A percentile compares a stretch with the other conserved stretches of the same genome.
These are phyloP conservation scores for Sporothrix phasma DNA, from an alignment of 2,329 filamentous ascomycete genomes.

Conservation along the genomic window DNA sequence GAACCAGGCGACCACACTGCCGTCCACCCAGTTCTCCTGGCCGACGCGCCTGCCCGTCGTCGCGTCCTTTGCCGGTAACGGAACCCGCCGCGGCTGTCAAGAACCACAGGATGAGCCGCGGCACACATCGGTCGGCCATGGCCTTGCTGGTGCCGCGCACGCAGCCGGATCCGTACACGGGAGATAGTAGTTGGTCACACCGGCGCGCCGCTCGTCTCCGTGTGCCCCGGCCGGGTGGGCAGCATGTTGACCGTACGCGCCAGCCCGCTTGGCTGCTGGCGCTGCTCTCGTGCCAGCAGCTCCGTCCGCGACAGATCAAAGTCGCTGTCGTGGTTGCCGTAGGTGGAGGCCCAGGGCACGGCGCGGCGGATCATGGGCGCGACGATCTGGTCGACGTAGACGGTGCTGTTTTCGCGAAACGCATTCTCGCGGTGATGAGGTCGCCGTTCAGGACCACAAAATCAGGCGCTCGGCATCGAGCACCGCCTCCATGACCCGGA, in stretches of 20 bases:
- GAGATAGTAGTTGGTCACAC: slow-evolving; percentile 27
- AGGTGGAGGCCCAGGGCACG: slow-evolving; percentile 46
- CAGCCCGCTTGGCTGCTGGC: slow-evolving; percentile 18
- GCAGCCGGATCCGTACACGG: slow-evolving; percentile 22
- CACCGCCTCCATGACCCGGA: slow-evolving; percentile 28
- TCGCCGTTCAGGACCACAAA: slow-evolving; percentile 55
- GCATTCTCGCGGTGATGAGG: slow-evolving; percentile 49
- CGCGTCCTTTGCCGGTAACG: slow-evolving; percentile 26
- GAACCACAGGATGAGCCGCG: slow-evolving; percentile 46
- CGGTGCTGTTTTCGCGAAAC: slow-evolving; percentile 34
- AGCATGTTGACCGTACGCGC: slow-evolving; percentile 22
- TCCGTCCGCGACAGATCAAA: slow-evolving; percentile 35
- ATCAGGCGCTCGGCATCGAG: slow-evolving; percentile 28
- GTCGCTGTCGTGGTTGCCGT: slow-evolving; percentile 50
- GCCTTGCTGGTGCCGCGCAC: background rate
- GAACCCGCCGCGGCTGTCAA: slow-evolving; percentile 44
- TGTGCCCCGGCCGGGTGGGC: background rate
- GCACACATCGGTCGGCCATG: slow-evolving; percentile 18
- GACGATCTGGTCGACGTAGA: slow-evolving; percentile 41
- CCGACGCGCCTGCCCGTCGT: slow-evolving; percentile 18
- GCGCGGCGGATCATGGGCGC: slow-evolving; percentile 35
- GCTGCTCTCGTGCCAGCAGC: slow-evolving; percentile 23
- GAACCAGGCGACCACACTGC: slow-evolving; percentile 37
- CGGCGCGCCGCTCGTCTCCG: slow-evolving; percentile 13
- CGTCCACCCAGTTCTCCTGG: slow-evolving; percentile 35